Evolutionary conservation across 208 protist genomes (phyloP).

Genomic region (Trypanosoma mega): DNA sequence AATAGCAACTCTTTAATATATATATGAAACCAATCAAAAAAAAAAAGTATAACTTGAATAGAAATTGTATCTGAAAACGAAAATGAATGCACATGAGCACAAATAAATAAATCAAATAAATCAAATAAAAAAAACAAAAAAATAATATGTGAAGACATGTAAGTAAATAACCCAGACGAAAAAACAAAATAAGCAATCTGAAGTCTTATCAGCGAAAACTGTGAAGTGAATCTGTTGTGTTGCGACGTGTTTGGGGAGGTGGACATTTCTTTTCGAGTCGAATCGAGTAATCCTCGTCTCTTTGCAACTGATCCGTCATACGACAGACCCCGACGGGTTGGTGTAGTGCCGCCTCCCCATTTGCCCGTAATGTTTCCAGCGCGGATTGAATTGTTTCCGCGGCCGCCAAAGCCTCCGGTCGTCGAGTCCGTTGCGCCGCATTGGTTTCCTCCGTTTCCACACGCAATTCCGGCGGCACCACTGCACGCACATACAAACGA

Average conservation of each 20-base stretch:
- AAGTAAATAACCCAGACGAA: background rate
- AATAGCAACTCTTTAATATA: no score
- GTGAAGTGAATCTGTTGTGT: constrained; percentile 18
- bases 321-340: constrained; percentile 24
- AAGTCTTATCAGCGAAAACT: constrained; percentile 12
- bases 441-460: constrained; percentile 29
- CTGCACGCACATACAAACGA: constrained; percentile 43
- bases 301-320: constrained; percentile 28
- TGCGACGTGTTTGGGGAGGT: constrained; percentile 12
- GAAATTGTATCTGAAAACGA: no score
- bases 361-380: constrained; percentile 13
- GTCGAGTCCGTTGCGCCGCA: background rate
- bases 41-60: no score
- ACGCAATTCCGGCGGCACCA: constrained; percentile 62
- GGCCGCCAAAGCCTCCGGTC: constrained; percentile 15
- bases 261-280: constrained; percentile 11
- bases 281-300: constrained; percentile 6
- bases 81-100: no score
- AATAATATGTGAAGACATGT: constrained; percentile 13
- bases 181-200: background rate
- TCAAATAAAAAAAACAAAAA: no score
- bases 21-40: no score
- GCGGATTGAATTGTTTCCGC: constrained; percentile 18
- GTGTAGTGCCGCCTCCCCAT: background rate
- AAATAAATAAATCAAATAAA: constrained; percentile 21